Conservation (phyloP, 768 basidiomycete species). For the Tulasnella sp. region DNA sequence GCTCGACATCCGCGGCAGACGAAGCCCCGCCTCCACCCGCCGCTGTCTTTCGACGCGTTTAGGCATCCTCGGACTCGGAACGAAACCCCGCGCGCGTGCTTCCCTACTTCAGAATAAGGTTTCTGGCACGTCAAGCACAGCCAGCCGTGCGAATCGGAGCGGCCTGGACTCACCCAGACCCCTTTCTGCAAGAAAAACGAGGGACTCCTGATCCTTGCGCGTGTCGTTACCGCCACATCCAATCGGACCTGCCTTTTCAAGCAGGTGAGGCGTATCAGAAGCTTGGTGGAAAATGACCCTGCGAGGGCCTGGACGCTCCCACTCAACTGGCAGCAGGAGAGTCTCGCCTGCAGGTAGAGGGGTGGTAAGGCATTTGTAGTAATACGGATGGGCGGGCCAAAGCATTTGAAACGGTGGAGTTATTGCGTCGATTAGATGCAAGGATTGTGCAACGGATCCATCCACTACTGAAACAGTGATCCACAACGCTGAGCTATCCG, state of each 20-base stretch:
- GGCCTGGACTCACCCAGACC: background rate
- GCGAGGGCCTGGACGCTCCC: background rate
- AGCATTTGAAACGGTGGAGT: background rate
- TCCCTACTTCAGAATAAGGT: background rate
- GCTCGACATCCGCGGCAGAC: background rate
- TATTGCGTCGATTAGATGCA: background rate
- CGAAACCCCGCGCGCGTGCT: background rate
- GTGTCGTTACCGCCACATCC: background rate
- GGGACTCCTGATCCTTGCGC: background rate
- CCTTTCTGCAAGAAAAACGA: background rate
- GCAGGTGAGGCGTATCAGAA: background rate
- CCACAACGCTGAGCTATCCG: background rate
- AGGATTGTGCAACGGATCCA: background rate
- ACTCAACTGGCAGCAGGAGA: background rate
- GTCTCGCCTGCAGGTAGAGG: background rate
- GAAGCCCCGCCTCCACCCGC: background rate
- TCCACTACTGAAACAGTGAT: background rate
- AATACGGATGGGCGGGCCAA: background rate
- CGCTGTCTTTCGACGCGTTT: background rate
- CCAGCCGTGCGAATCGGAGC: background rate
- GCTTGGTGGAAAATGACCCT: background rate
- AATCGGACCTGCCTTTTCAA: background rate
- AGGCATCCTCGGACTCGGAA: background rate
- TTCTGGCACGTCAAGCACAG: background rate
- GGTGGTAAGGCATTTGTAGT: background rate